phyloP scores from a whole-genome alignment of 495 filamentous ascomycete species.

The Penicillium egyptiacum region DNA sequence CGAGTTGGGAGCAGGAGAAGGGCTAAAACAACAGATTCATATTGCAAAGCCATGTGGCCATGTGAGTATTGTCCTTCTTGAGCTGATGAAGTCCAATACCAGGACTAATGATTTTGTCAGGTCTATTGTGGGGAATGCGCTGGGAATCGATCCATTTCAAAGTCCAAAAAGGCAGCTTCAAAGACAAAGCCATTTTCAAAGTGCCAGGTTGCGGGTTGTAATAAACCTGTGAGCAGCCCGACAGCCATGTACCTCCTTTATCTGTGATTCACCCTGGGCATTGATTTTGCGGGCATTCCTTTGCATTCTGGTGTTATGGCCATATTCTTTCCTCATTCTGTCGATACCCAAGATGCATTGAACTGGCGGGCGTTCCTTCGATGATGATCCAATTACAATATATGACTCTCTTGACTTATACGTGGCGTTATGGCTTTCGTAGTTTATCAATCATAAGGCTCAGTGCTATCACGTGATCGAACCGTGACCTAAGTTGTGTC shows the following conservation, averaged over 20 bases:
- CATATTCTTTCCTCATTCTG: conserved; percentile 10
- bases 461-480: too few species aligned
- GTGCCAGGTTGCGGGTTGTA: conserved; percentile 54
- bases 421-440: not conserved
- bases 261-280: conserved; percentile 28
- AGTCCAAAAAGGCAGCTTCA: conserved; percentile 33
- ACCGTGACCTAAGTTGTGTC: too few species aligned
- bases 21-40: conserved; percentile 68
- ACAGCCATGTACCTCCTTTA: conserved; percentile 51
- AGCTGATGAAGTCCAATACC: not conserved
- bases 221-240: conserved; percentile 35
- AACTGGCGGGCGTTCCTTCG: conserved; percentile 22
- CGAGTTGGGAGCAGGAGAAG: conserved; percentile 63
- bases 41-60: conserved; percentile 72
- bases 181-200: conserved; percentile 45
- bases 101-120: conserved; percentile 36
- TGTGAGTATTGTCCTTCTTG: conserved; percentile 50
- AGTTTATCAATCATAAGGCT: not conserved
- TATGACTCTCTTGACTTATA: not conserved
- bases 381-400: not conserved
- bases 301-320: conserved; percentile 22
- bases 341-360: conserved; percentile 33
- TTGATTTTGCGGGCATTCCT: conserved; percentile 4
- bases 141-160: conserved; percentile 47
- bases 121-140: conserved; percentile 73